These are phyloP conservation scores for Castanospermum australe DNA, from an alignment of 306 rosid species.

Conservation along the genomic window DNA sequence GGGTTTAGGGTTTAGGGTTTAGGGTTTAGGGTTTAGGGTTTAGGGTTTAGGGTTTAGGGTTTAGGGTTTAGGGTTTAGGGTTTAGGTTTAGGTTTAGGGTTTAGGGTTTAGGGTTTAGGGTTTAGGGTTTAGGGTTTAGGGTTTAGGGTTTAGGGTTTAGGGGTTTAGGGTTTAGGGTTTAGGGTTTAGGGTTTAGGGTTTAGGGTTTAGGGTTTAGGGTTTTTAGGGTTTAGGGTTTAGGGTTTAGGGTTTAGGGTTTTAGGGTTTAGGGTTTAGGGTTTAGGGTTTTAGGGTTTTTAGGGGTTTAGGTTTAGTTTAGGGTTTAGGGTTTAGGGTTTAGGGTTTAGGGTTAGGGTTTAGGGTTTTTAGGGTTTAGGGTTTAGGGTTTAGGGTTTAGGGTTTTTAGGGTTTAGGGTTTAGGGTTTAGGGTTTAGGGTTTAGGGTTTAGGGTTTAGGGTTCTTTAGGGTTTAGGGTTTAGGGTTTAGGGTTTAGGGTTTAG, in stretches of 20 bases:
- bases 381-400: slow-evolving; percentile 20
- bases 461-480: slow-evolving; percentile 14
- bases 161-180: slow-evolving; percentile 18
- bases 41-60: slow-evolving; percentile 14
- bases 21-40: slow-evolving; percentile 8
- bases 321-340: slow-evolving; percentile 28
- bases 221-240: slow-evolving; percentile 12
- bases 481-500: not conserved
- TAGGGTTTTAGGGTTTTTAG: not conserved
- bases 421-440: slow-evolving; percentile 9
- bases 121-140: slow-evolving; percentile 29
- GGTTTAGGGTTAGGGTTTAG: slow-evolving; percentile 27
- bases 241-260: slow-evolving; percentile 1
- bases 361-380: slow-evolving; percentile 18
- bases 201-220: slow-evolving; percentile 22
- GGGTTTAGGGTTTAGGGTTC: not conserved
- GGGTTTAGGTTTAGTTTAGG: slow-evolving; percentile 17
- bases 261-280: slow-evolving; percentile 7
- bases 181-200: slow-evolving; percentile 2
- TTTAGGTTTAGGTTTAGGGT: slow-evolving; percentile 3
- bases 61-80: slow-evolving; percentile 16
- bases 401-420: slow-evolving; percentile 21
- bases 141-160: slow-evolving; percentile 23
- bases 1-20: slow-evolving; percentile 4
- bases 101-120: slow-evolving; percentile 17